Evolutionary conservation across 1,284 basidiomycete genomes (phyloP).

Genomic region (Gastroboletus turbinatus): DNA sequence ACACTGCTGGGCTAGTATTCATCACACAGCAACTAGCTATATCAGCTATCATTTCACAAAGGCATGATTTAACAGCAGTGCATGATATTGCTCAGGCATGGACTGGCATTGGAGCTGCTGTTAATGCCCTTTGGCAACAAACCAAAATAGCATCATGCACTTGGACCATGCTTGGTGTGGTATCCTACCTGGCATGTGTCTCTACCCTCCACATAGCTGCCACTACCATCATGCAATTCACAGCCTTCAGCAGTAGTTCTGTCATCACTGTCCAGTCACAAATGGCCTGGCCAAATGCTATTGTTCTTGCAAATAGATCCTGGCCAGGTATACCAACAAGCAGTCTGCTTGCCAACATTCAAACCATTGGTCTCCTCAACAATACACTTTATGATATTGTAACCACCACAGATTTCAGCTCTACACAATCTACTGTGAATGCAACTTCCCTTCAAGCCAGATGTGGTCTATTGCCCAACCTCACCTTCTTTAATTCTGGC

Average conservation of each 20-base stretch:
- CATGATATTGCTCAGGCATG: no score
- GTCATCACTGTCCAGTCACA: neutral
- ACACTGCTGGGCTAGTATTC: no score
- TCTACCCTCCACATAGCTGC: constrained; percentile 9
- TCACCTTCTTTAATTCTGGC: neutral
- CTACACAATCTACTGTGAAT: constrained; percentile 11
- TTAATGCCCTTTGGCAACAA: constrained; percentile 2
- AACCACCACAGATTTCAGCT: neutral
- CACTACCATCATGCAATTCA: constrained; percentile 17
- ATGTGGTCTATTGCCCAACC: constrained; percentile 6
- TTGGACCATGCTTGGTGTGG: constrained; percentile 6
- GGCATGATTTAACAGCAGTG: no score
- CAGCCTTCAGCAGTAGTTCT: constrained; percentile 1
- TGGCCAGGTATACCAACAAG: neutral
- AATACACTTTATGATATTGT: constrained; percentile 3
- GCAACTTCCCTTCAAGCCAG: constrained; percentile 1
- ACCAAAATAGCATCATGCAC: neutral
- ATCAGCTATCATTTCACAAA: no score
- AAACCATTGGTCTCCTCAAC: constrained; percentile 3
- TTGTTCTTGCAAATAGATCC: neutral
- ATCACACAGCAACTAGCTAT: no score
- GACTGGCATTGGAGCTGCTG: constrained; percentile 1
- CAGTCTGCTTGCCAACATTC: neutral
- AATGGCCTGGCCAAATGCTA: neutral
- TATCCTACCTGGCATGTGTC: constrained; percentile 5